Evolutionary conservation across 352 stramenopile species (phyloP).

Genomic region (Globisporangium acanthophoron): DNA sequence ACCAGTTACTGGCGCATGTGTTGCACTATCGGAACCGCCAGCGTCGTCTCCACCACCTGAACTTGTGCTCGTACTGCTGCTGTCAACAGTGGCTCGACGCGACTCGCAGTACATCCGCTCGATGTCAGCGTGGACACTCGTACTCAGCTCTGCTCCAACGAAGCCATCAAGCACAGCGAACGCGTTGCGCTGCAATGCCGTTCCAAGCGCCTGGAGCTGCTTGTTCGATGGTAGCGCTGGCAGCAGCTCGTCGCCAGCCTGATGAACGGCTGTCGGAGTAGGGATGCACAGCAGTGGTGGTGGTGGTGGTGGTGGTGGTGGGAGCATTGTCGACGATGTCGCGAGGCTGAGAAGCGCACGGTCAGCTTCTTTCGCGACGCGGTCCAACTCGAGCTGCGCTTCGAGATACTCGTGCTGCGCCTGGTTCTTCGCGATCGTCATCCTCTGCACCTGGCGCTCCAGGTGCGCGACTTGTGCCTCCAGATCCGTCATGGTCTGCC

Average conservation of each 20-base stretch:
- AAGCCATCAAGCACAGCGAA: slow-evolving; percentile 35
- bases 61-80: not conserved
- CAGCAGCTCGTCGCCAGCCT: slow-evolving; percentile 17
- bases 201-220: slow-evolving; percentile 11
- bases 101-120: slow-evolving; percentile 19
- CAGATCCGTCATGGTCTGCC: slow-evolving; percentile 15
- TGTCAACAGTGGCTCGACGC: not conserved
- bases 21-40: not conserved
- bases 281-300: slow-evolving; percentile 2
- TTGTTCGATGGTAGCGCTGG: slow-evolving; percentile 17
- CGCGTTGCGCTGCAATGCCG: slow-evolving; percentile 11
- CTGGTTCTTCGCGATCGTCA: slow-evolving; percentile 16
- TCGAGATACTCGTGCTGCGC: slow-evolving; percentile 23
- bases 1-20: not conserved
- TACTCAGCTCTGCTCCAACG: slow-evolving; percentile 14
- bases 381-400: slow-evolving; percentile 19
- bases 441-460: slow-evolving; percentile 18
- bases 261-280: not conserved
- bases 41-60: too few relatives aligned
- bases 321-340: slow-evolving; percentile 5
- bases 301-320: not conserved
- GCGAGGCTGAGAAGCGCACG: slow-evolving; percentile 28
- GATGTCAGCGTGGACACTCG: slow-evolving; percentile 15
- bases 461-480: slow-evolving; percentile 25
- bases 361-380: slow-evolving; percentile 27